Base-by-base conservation (phyloP, 1,139 yeast genomes). In the Debaryomyces nepalensis region DNA sequence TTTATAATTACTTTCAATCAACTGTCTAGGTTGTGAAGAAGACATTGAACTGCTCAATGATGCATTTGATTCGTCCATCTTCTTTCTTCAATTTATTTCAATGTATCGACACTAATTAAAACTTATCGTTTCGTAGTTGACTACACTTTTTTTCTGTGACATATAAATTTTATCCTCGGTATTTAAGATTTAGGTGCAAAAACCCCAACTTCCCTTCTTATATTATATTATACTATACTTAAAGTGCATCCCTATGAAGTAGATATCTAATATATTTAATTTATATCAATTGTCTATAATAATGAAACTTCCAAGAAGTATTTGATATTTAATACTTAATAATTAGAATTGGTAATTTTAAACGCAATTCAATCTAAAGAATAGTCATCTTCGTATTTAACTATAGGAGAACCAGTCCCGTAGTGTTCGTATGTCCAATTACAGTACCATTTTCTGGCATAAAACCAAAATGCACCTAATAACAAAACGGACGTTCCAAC, bases 401-500 rank as follows among this genome's bases (percentile, higher is more conserved):
- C 41, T n/a, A 41, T 43, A 6, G 46, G 39, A 6, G 39, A 27
- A 4, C 46, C 48, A 9, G 23, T 15, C 2, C 44, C 52, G 26
- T 36, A 37, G 24, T 44, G 44, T 8, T 39, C 37, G 24, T 37
- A 49, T 12, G 15, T 21, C 41, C 37, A 46, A 2, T 16, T 21
- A 24, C 38, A 26, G 12, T 41, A 21, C 40, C 45, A 43, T 20
- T 53, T 46, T 26, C 59, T 45, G 1, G 46, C 15, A 40, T 47
- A 58, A 48, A 52, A 64, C 54, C 58, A 81, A 0, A 67, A 52
- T 0, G 62, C 77, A 2, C 86, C 86, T n/a, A 66, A 34, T 0
- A 65, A 42, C 19, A 80, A 55, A 5, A 77, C 76, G 2, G 71
- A 61, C 2, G 79, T 62, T 0, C 85, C 82, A 2, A 81, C 74